A percentile compares a stretch with the other conserved stretches of the same genome.
phyloP scores from a whole-genome alignment of 257 asterid genomes.

The Catharanthus roseus region DNA sequence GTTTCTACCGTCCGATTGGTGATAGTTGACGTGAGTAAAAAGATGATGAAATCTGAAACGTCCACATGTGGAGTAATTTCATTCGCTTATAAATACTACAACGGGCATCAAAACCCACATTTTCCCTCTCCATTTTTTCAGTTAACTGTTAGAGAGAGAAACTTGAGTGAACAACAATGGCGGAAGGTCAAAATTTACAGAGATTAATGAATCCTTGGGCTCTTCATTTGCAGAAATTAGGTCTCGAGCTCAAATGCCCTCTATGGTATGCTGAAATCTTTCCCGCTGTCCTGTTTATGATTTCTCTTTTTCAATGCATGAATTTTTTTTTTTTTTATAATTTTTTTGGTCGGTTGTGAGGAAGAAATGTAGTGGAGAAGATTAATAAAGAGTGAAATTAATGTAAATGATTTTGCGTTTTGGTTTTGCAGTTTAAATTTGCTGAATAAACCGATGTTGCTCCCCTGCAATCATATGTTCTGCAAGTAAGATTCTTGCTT shows the following conservation, averaged over 20 bases:
- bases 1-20: background rate
- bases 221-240: constrained; percentile 72
- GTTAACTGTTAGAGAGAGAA: background rate
- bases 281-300: too few relatives aligned
- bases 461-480: constrained; percentile 83
- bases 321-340: background rate
- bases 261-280: constrained; percentile 37
- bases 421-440: constrained; percentile 52
- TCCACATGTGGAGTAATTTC: background rate
- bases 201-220: constrained; percentile 55
- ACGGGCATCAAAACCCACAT: background rate
- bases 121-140: too few relatives aligned
- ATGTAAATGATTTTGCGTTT: background rate
- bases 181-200: constrained; percentile 14
- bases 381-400: background rate
- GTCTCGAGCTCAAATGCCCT: constrained; percentile 87
- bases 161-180: constrained; percentile 14
- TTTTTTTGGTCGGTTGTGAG: background rate
- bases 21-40: background rate
- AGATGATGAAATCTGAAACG: constrained; percentile 9
- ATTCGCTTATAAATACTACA: background rate
- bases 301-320: background rate
- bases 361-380: too few relatives aligned
- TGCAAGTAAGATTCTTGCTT: constrained; percentile 57
- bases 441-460: constrained; percentile 62